phyloP scores from a whole-genome alignment of 1,139 yeast genomes.

The Chernovozyma sophiae-reginae region DNA sequence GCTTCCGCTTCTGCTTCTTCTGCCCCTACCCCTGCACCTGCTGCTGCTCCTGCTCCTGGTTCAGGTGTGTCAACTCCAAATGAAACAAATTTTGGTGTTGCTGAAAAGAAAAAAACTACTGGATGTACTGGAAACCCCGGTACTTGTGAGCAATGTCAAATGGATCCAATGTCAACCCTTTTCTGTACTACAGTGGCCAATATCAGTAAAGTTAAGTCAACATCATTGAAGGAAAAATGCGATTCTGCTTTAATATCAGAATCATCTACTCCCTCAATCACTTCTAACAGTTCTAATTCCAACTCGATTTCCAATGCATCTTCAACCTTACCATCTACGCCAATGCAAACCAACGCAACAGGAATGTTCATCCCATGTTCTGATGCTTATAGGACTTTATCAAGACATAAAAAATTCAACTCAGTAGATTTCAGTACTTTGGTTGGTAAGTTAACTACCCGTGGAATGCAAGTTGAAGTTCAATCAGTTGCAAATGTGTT shows the following conservation, averaged over 20 bases:
- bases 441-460: constrained; percentile 71
- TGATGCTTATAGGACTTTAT: constrained; percentile 81
- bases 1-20: neutral
- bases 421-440: constrained; percentile 69
- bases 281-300: constrained; percentile 12
- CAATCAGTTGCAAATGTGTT: constrained; percentile 80
- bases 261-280: constrained; percentile 1
- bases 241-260: constrained; percentile 1
- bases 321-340: constrained; percentile 20
- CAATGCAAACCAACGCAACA: constrained; percentile 14
- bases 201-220: constrained; percentile 28
- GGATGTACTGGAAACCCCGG: constrained; percentile 92
- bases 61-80: constrained; percentile 6
- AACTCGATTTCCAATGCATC: constrained; percentile 14
- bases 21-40: neutral
- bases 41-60: neutral
- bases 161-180: constrained; percentile 83
- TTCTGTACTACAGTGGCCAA: constrained; percentile 84
- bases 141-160: constrained; percentile 77
- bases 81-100: constrained; percentile 8
- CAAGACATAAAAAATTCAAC: constrained; percentile 73
- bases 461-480: constrained; percentile 87
- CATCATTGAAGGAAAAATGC: neutral
- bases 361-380: constrained; percentile 79
- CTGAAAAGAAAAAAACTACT: constrained; percentile 12